Base-by-base conservation (phyloP, 208 protist genomes). In the Leishmania turanica region DNA sequence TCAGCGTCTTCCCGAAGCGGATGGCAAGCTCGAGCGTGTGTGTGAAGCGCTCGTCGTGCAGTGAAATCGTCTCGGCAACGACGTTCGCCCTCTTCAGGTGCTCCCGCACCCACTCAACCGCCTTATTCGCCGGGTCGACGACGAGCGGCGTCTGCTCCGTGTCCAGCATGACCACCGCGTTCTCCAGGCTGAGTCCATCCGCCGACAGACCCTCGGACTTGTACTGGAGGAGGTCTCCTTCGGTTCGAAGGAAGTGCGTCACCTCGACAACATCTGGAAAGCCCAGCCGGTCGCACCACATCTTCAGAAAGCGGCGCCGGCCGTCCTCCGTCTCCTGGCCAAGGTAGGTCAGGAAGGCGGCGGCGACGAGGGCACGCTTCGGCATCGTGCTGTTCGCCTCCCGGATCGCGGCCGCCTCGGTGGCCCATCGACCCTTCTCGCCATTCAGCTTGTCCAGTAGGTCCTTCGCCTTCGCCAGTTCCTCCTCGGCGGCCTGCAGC, bases 1-100 rank as follows among this genome's bases (percentile, higher is more conserved):
- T 88, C 49, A 99, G 89, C 65, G 98, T 99, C 90, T 99, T 99
- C 79, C 99, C 99, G 87, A 99, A 99, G 64, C 99, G 91, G 13
- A 99, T 98, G 56, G 98, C 96, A 15, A 99, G 93, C 91, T 99
- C 99, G 2, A 99, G 88, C 27, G 91, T 98, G 84, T 95, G 98
- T 2, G 96, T 76, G 82, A 99, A 99, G 68, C 96, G 96, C 65
- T 97, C 89, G 85, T 99, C 98, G 84, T 98, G 91, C 53, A 97
- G 74, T 27, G 92, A 98, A 31, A 94, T 84, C 27, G 97, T 86
- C 78, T 99, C 98, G 37, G 97, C 83, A 0, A 91, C 88, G 56
- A 85, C 79, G 80, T 95, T 93, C 27, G 89, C 82, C 58, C 54
- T 82, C 86, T 90, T 90, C n/a, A 98, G 82, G 85, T 99, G 90